Base-by-base conservation (phyloP, 1,139 yeast species). In the Candida tetrigidarum region DNA sequence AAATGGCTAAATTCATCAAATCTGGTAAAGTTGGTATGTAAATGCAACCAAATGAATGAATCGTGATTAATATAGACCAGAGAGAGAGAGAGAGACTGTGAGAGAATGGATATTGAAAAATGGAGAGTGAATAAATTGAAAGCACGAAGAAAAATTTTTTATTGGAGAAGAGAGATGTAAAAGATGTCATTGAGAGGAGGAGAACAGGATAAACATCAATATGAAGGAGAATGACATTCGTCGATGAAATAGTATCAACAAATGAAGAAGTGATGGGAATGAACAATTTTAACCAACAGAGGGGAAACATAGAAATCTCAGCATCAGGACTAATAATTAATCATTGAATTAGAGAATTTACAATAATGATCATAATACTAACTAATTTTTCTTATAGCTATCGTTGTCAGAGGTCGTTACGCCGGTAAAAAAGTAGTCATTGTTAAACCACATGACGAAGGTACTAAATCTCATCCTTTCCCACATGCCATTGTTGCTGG, bases 351-450 rank as follows among this genome's bases (percentile, higher is more conserved):
- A n/a, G n/a, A n/a, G n/a, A n/a, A n/a, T n/a, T n/a, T n/a, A n/a
- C n/a, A 22, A 22, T 5, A 22, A 26, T 29, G 23, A 33, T 15
- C 35, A 14, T 19, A 23, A 44, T 70, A 69, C 74, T 69, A 73
- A 74, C 78, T 50, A 46, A 50, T 6, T 18, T 26, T 26, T 47
- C 50, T 70, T 88, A 22, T 61, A 61, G 98, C 99, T 82, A 92
- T 93, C 81, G 92, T 93, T 76, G 96, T 93, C 79, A 95, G 98
- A 80, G 99, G 99, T 74, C 95, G 99, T 84, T 93, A 84, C 89
- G 99, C 99, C 76, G 99, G 99, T 84, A 93, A 92, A 90, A 95
- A 95, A 88, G 99, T 95, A 63, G 99, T 95, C 76, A 91, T 95
- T 76, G 93, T 95, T 74, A 91, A 90, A 81, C 95, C 97, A 66